Evolutionary conservation across 2,329 filamentous ascomycete species (phyloP).

Genomic region (Ophiostoma himal-ulmi): DNA sequence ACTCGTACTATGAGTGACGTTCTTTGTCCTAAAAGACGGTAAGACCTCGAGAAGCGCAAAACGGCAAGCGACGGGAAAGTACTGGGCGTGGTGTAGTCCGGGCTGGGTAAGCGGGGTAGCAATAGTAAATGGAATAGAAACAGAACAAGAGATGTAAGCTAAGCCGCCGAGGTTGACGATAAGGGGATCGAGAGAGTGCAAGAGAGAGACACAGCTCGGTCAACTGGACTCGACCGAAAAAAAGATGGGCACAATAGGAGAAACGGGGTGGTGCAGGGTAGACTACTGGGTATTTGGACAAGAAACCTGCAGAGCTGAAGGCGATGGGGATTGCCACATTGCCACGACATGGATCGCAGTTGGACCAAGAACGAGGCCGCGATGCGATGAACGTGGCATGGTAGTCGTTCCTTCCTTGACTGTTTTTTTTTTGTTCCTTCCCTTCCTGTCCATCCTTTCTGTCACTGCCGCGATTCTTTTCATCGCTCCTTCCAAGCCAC

Average conservation of each 20-base stretch:
- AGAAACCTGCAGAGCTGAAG: neutral
- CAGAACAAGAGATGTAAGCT: neutral
- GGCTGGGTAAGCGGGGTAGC: neutral
- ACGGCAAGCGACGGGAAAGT: constrained; percentile 4
- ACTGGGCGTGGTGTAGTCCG: neutral
- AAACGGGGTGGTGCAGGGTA: neutral
- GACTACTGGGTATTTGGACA: neutral
- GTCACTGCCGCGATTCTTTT: too few relatives aligned
- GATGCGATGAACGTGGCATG: too few relatives aligned
- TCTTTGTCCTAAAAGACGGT: neutral
- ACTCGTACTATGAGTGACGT: neutral
- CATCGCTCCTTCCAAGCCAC: too few relatives aligned
- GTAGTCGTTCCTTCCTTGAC: too few relatives aligned
- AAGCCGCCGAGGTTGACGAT: neutral
- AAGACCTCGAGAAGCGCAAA: neutral
- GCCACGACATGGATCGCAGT: neutral
- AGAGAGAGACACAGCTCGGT: neutral
- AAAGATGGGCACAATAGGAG: neutral
- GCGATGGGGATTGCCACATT: neutral
- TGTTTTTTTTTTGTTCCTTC: too few relatives aligned
- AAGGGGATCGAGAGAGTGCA: neutral
- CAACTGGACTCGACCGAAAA: neutral
- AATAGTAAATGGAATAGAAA: neutral
- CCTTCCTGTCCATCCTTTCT: too few relatives aligned
- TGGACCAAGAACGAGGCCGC: too few relatives aligned